Conservation (phyloP, 2,329 filamentous ascomycete genomes). For the Pleoardoris graminearum region DNA sequence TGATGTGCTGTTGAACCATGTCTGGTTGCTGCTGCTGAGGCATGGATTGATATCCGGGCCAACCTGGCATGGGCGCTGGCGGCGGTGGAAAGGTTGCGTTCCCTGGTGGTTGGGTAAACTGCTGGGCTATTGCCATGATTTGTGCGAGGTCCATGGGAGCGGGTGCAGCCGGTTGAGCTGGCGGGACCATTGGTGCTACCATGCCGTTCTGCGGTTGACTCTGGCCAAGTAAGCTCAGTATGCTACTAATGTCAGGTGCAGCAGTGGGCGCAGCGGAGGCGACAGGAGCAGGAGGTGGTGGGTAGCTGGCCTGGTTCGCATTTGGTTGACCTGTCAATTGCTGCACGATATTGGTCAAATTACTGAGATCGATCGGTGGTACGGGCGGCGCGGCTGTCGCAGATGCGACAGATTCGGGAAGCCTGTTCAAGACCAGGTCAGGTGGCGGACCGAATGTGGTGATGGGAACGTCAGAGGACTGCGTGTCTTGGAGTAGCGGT, state of each 20-base stretch:
- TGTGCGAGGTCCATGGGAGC: conserved; percentile 7
- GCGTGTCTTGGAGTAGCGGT: conserved; percentile 43
- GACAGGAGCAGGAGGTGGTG: conserved; percentile 12
- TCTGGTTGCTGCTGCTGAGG: conserved; percentile 21
- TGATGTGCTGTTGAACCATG: conserved; percentile 27
- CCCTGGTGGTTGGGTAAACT: background rate
- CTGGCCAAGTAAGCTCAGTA: conserved; percentile 31
- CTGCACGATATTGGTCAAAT: conserved; percentile 35
- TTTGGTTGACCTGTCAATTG: conserved; percentile 22
- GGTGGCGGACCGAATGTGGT: conserved; percentile 47
- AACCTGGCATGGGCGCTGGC: background rate
- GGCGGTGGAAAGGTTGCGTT: conserved; percentile 8
- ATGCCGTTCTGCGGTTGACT: conserved; percentile 20
- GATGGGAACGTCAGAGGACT: conserved; percentile 18
- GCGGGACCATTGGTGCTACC: conserved; percentile 14
- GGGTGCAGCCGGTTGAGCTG: background rate
- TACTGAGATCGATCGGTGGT: conserved; percentile 25
- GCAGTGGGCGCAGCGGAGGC: conserved; percentile 20
- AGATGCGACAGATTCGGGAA: conserved; percentile 23
- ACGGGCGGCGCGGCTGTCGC: conserved; percentile 11
- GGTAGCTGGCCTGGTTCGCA: conserved; percentile 22
- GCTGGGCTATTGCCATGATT: conserved; percentile 7
- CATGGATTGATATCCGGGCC: conserved; percentile 4
- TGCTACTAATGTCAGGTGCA: conserved; percentile 27
- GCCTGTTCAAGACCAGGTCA: conserved; percentile 27